Evolutionary conservation across 2,329 filamentous ascomycete species (phyloP).

Genomic region (Zymoseptoria ardabiliae): DNA sequence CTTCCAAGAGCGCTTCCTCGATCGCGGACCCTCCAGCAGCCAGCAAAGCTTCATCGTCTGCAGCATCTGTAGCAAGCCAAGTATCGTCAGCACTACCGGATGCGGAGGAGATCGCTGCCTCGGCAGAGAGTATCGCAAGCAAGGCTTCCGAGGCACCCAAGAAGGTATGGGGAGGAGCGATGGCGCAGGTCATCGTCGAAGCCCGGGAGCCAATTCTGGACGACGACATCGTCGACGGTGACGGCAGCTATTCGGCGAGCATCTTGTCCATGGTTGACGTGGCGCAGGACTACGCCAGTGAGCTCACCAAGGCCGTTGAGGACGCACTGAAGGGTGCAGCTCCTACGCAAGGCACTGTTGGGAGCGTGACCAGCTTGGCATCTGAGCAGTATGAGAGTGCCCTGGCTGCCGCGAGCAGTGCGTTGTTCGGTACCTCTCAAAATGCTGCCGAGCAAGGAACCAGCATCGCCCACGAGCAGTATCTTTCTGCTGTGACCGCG

Average conservation of each 20-base stretch:
- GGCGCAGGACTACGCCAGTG: conserved; percentile 46
- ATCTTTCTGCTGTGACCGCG: conserved; percentile 51
- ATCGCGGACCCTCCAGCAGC: conserved; percentile 6
- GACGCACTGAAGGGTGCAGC: conserved; percentile 45
- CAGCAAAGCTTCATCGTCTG: conserved; percentile 15
- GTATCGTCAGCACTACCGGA: conserved; percentile 23
- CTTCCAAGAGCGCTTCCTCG: conserved; percentile 11
- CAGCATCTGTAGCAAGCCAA: conserved; percentile 22
- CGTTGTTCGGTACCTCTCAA: conserved; percentile 46
- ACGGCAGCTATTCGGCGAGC: conserved; percentile 43
- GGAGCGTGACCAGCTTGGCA: conserved; percentile 47
- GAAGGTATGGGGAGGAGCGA: conserved; percentile 49
- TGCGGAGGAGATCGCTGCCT: conserved; percentile 12
- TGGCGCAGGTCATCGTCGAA: conserved; percentile 45
- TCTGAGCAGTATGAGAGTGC: conserved; percentile 52
- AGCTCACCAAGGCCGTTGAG: conserved; percentile 49
- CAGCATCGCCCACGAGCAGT: conserved; percentile 48
- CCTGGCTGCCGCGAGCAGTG: conserved; percentile 49
- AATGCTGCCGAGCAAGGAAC: conserved; percentile 38
- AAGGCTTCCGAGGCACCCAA: conserved; percentile 16
- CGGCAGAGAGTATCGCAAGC: conserved; percentile 10
- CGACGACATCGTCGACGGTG: conserved; percentile 32
- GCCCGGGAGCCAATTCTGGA: conserved; percentile 44
- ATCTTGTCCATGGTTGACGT: conserved; percentile 45
- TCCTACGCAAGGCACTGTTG: conserved; percentile 40